Base-by-base conservation (phyloP, 2,329 filamentous ascomycete species). In the Juglanconis oblonga region DNA sequence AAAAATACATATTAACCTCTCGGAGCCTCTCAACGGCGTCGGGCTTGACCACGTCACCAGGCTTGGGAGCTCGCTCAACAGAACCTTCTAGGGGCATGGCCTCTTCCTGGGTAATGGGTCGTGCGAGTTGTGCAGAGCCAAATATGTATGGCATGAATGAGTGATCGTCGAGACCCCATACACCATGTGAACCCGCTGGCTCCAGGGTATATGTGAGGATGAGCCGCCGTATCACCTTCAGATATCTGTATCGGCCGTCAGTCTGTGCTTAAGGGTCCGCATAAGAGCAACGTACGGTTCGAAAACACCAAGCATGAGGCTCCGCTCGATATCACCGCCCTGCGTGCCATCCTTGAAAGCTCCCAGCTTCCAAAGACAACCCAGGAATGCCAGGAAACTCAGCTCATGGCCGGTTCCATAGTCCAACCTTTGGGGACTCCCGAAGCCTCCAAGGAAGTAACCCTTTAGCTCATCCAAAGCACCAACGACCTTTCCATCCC, bases 121-220 rank as follows among this genome's bases (percentile, higher is more conserved):
- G 88, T 9, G 89, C 89, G 45, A 96, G 80, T 71, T 99, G 95
- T 0, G 95, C 93, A 2, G 93, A 97, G 36, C 95, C 95, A 65
- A 98, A 93, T 59, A 99, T 91, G 73, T 98, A 99, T 0, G 95
- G 90, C 32, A 95, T 74, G 72, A 99, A 98, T 8, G 87, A 93
- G 75, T 99, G 94, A 73, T 99, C 95, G 71, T 99, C 95, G n/a
- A 99, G 81, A 24, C 95, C 95, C 95, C 95, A 99, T 24, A 99
- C 95, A 3, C 95, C 95, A 71, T 98, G 95, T 1, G 94, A 96
- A 2, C 95, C 95, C 5, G 95, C 95, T 4, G 95, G 95, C 71
- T 99, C 95, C 24, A 99, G 84, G 0, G 88, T 97, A 72, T 98
- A 99, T 2, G 88, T 94, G 54, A 91, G 79, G 67, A 99, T 97